Percentiles rank a stretch among this genome's conserved stretches.
Evolutionary conservation across 2,329 filamentous ascomycete species (phyloP).

Genomic region (Hymenoscyphus occultus): DNA sequence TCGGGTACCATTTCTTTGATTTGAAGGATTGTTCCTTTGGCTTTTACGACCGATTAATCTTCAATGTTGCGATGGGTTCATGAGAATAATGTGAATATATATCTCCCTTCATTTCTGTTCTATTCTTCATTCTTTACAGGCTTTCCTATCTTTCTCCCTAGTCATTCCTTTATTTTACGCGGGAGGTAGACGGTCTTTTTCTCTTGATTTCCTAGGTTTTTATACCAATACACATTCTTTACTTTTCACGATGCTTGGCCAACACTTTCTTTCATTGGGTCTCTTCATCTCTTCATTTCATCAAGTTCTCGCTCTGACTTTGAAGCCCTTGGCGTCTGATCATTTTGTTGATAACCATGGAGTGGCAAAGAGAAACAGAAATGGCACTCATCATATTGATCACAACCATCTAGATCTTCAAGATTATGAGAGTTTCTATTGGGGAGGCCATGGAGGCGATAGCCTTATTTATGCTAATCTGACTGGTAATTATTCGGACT

Average conservation of each 20-base stretch:
- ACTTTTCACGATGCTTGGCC: background rate
- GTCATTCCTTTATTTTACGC: background rate
- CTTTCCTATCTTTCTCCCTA: background rate
- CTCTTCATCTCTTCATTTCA: conserved; percentile 2
- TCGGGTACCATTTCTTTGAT: background rate
- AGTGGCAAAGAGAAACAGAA: background rate
- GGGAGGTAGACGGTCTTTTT: background rate
- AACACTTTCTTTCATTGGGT: conserved; percentile 6
- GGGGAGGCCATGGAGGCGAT: conserved; percentile 5
- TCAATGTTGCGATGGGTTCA: background rate
- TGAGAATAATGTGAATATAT: background rate
- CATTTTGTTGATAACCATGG: conserved; percentile 3
- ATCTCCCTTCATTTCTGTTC: background rate
- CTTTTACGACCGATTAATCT: background rate
- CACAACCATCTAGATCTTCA: conserved; percentile 1
- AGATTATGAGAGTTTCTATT: conserved; percentile 8
- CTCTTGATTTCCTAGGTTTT: background rate
- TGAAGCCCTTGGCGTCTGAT: conserved; percentile 2
- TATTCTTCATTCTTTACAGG: background rate
- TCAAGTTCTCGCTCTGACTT: background rate
- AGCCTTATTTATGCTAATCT: background rate
- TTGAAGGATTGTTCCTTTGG: background rate
- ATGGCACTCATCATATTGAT: background rate
- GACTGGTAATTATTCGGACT: background rate
- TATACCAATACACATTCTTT: conserved; percentile 1